Evolutionary conservation across 306 rosid species (phyloP).

Genomic region (Pterocarpus macrocarpus): DNA sequence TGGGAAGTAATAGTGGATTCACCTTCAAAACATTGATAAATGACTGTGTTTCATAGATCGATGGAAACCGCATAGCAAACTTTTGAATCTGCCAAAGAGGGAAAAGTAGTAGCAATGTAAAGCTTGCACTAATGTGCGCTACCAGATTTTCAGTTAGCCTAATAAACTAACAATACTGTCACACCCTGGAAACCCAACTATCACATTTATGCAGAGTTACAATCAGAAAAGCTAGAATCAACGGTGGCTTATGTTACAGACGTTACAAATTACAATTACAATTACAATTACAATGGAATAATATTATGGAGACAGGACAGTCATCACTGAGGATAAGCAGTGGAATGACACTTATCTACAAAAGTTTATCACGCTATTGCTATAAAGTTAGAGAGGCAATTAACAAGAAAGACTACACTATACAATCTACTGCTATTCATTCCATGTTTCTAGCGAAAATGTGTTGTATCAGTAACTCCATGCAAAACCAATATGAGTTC

Average conservation of each 20-base stretch:
- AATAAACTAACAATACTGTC: slow-evolving; percentile 18
- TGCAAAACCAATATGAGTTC: not conserved
- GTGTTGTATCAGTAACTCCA: not conserved
- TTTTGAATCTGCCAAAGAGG: slow-evolving; percentile 71
- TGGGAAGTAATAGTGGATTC: slow-evolving; percentile 12
- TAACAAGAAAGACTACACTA: not conserved
- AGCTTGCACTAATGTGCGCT: not conserved
- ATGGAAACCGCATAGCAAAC: slow-evolving; percentile 79
- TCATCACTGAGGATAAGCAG: not conserved
- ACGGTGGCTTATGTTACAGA: not conserved
- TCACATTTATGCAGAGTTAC: not conserved
- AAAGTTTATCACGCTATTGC: not conserved
- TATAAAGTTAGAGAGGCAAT: not conserved
- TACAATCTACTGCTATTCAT: not conserved
- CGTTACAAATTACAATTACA: not conserved
- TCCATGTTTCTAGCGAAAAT: slow-evolving; percentile 4
- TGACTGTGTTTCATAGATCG: slow-evolving; percentile 63
- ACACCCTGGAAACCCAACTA: slow-evolving; percentile 20
- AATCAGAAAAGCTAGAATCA: not conserved
- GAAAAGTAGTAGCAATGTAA: slow-evolving; percentile 1
- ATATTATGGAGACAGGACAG: not conserved
- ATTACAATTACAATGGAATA: not conserved
- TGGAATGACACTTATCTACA: not conserved
- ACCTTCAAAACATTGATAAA: slow-evolving; percentile 73
- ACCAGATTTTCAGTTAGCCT: not conserved